Percentiles rank a stretch among this genome's conserved stretches.
These are phyloP conservation scores for Pseudomassariella vexata DNA, from an alignment of 2,329 filamentous ascomycete species.

Conservation along the genomic window DNA sequence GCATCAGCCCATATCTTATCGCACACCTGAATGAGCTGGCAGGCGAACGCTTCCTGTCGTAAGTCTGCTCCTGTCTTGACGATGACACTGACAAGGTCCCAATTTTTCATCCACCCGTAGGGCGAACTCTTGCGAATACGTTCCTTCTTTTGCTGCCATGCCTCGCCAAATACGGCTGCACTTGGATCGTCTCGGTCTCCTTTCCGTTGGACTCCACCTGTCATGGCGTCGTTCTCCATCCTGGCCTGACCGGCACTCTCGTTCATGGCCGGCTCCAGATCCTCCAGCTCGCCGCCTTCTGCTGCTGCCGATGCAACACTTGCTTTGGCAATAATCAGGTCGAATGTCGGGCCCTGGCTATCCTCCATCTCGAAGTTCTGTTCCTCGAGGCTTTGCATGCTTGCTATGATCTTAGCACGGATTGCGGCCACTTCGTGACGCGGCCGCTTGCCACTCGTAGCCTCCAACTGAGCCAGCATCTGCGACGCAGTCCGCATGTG, in stretches of 20 bases:
- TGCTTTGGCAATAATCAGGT: conserved; percentile 73
- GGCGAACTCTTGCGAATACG: conserved; percentile 77
- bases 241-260: conserved; percentile 70
- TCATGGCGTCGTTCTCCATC: conserved; percentile 89
- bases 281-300: conserved; percentile 25
- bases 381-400: conserved; percentile 83
- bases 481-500: conserved; percentile 85
- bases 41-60: conserved; percentile 80
- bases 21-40: conserved; percentile 76
- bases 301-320: conserved; percentile 41
- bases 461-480: conserved; percentile 79
- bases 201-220: conserved; percentile 72
- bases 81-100: conserved; percentile 82
- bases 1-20: conserved; percentile 77
- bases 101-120: conserved; percentile 86
- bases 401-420: conserved; percentile 80
- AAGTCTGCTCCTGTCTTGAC: conserved; percentile 82
- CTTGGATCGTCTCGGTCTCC: conserved; percentile 81
- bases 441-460: conserved; percentile 73
- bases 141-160: conserved; percentile 79
- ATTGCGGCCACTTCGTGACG: conserved; percentile 78
- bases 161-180: conserved; percentile 80
- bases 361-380: conserved; percentile 77
- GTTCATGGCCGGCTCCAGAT: conserved; percentile 49
- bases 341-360: conserved; percentile 67